Base-by-base conservation (phyloP, 129 eudicot genomes). In the Chrysanthemum seticuspe region DNA sequence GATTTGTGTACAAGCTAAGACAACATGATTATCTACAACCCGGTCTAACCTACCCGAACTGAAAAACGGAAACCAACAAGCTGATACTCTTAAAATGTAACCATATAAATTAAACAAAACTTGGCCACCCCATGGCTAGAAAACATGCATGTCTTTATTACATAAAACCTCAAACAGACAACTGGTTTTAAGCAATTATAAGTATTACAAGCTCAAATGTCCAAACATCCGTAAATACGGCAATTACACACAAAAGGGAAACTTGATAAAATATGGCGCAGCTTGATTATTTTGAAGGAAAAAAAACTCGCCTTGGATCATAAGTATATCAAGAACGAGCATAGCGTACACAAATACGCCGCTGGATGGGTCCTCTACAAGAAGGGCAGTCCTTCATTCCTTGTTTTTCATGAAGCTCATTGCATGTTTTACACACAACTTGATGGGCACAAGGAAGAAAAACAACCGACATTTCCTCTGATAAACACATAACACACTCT, bases 361-460 rank as follows among this genome's bases (percentile, higher is more conserved):
- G 76, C 76, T 76, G 83, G 68, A 95, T 95, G 27, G 79, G 73
- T 68, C 87, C 80, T 89, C 99, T 85, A 84, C 99, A 95, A 0
- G 99, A 95, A 34, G 99, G 99, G 79, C 99, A 95, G 11, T 91
- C 99, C 71, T 88, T 90, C 99, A 95, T 95, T 50, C 97, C 97
- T 81, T 91, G 96, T 79, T 95, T 95, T 73, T 90, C 91, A 21
- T 95, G 99, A 49, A 90, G 87, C 83, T 90, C 95, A 63, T 90
- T 95, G 90, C 99, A 95, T 25, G 78, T 73, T 8, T 72, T 78
- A 67, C 99, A 95, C 44, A 95, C 99, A 63, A 90, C 96, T 78
- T 90, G 97, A 88, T 95, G 99, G 21, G 99, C 97, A 63, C 99
- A 95, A 1, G 99, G 99, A 34, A 95, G 91, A 77, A 95, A 95